Conservation (phyloP, 2,329 filamentous ascomycete species). For the Cladosporium sp. region DNA sequence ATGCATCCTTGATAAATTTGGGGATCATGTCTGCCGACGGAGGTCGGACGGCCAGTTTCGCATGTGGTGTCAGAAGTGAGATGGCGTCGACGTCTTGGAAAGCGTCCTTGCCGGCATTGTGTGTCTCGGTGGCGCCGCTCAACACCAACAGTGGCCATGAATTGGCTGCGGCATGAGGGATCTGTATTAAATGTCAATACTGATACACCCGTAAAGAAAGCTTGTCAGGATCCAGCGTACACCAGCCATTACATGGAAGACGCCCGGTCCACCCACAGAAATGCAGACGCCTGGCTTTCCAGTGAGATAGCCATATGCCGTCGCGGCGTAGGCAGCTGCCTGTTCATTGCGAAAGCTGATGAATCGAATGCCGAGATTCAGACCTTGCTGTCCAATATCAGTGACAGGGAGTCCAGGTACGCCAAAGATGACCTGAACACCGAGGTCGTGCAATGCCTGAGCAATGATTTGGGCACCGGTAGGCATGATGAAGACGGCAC, state of each 20-base stretch:
- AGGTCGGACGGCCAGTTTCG: slow-evolving; percentile 46
- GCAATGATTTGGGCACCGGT: slow-evolving; percentile 44
- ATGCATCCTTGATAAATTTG: slow-evolving; percentile 45
- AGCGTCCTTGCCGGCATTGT: slow-evolving; percentile 46
- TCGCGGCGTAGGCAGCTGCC: slow-evolving; percentile 52
- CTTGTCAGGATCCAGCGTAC: slow-evolving; percentile 30
- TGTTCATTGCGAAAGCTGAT: slow-evolving; percentile 56
- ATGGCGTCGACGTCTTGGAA: slow-evolving; percentile 55
- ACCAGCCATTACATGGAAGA: slow-evolving; percentile 53
- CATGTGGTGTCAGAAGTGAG: slow-evolving; percentile 47
- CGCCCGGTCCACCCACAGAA: slow-evolving; percentile 54
- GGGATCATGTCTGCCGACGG: slow-evolving; percentile 41
- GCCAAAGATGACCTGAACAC: slow-evolving; percentile 47
- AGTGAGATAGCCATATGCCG: slow-evolving; percentile 53
- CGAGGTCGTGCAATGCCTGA: slow-evolving; percentile 42
- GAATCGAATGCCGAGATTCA: slow-evolving; percentile 52
- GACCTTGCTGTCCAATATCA: slow-evolving; percentile 52
- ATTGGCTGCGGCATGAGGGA: slow-evolving; percentile 42
- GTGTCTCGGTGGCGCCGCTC: slow-evolving; percentile 48
- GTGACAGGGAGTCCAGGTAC: slow-evolving; percentile 51
- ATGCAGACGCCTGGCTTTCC: slow-evolving; percentile 51
- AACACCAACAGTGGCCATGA: slow-evolving; percentile 50
- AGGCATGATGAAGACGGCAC: neutral
- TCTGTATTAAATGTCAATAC: slow-evolving; percentile 13
- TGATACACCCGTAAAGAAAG: neutral